Evolutionary conservation across 352 stramenopile species (phyloP), one percentile per base, ranked within the genome.

Genomic region (Globisporangium acanthophoron): DNA sequence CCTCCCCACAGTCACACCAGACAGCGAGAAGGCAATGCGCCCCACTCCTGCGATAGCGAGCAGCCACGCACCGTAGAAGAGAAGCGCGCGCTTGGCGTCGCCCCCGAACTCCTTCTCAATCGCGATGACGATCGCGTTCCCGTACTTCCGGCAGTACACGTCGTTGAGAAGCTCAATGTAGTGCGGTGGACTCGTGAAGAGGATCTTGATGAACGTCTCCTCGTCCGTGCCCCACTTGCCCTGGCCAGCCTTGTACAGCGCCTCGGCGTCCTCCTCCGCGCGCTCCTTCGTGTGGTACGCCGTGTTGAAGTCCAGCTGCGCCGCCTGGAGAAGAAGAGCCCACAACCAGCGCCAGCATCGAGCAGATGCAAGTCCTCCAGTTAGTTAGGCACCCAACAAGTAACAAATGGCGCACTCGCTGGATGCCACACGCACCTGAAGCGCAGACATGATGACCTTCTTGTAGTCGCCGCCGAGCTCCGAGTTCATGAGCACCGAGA

Each of bases 191-290:
- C 78, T 87, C 15, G 74, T 73, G 58, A 87, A 77, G 20, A 88
- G 49, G 53, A 86, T 73, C 21, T 73, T 75, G 39, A 82, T 64
- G 63, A 91, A 91, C 2, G 73, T 71, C 24, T 69, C 75, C 52
- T 92, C 82, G 31, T 90, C 82, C 27, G 82, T 92, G 33, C 80
- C 80, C 82, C 75, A 89, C 54, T 78, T 81, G 40, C 80, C 80
- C 61, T 90, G 68, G 16, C 82, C 82, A 9, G 80, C 80, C 39
- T 88, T 76, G 67, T 88, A 89, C 29, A 92, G 67, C 49, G 68
- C 71, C 47, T 85, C 67, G 35, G 80, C 80, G 49, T 90, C 69
- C 15, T 70, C 48, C 44, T 88, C 71, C 6, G 80, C 80, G 35
- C 68, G 70, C 31, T 73, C 74, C 13, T 69, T 69, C 46, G 79